Evolutionary conservation across 1,139 yeast species (phyloP).

Genomic region (Nakaseomyces sp.): DNA sequence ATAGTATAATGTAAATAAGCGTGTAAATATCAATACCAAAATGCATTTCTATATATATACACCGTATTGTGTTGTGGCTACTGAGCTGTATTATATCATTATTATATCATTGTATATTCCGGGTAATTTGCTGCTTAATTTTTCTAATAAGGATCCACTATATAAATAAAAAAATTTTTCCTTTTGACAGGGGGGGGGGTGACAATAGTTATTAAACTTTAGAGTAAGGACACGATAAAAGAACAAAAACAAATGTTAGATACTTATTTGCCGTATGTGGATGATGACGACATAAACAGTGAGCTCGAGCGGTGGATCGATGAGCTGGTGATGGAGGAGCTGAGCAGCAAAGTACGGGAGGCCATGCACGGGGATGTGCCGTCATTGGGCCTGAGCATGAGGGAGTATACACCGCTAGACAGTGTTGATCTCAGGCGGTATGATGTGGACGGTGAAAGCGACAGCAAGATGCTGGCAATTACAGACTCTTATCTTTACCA

Average conservation of each 20-base stretch:
- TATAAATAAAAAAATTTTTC: no score
- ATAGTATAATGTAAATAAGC: neutral
- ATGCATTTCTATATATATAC: no score
- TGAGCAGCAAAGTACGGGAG: neutral
- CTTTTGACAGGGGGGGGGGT: neutral
- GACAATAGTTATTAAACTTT: no score
- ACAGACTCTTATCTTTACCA: slow-evolving; percentile 22
- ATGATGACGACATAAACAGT: slow-evolving; percentile 4
- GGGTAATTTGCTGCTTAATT: no score
- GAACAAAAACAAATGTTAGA: neutral
- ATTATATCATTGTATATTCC: no score
- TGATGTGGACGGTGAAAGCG: slow-evolving; percentile 1
- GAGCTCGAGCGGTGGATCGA: slow-evolving; percentile 5
- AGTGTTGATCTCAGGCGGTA: slow-evolving; percentile 10
- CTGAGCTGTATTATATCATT: no score
- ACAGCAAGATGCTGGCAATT: slow-evolving; percentile 12
- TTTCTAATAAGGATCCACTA: no score
- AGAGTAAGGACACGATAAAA: no score
- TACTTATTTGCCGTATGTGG: slow-evolving; percentile 7
- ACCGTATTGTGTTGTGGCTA: no score
- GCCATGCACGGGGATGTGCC: slow-evolving; percentile 16
- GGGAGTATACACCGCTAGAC: neutral
- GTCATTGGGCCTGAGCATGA: neutral
- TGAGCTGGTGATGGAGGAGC: slow-evolving; percentile 13
- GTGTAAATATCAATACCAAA: no score